phyloP scores from a whole-genome alignment of 257 asterid species.

The Lavandula angustifolia region DNA sequence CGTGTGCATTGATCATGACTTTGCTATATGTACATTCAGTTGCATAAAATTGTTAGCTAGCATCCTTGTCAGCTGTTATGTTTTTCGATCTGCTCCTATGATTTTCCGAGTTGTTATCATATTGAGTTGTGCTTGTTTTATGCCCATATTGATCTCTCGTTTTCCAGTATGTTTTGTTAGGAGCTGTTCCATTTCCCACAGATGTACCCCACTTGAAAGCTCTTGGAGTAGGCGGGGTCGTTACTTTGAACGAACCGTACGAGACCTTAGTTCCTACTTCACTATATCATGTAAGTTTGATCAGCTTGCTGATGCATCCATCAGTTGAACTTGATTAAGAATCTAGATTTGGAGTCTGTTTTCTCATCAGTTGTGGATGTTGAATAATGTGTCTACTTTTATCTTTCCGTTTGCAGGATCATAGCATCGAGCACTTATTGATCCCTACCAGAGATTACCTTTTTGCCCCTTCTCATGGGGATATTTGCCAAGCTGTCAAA shows the following conservation, averaged over 20 bases:
- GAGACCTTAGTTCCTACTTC: slow-evolving; percentile 86
- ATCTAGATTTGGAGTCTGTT: neutral
- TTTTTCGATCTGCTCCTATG: neutral
- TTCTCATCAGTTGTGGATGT: slow-evolving; percentile 7
- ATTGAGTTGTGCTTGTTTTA: slow-evolving; percentile 10
- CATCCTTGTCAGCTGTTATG: neutral
- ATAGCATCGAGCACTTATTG: slow-evolving; percentile 74
- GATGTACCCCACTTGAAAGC: slow-evolving; percentile 84
- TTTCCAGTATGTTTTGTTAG: slow-evolving; percentile 72
- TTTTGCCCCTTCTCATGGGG: slow-evolving; percentile 77
- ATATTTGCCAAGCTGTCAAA: slow-evolving; percentile 79
- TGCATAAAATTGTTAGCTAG: neutral
- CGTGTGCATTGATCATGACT: neutral
- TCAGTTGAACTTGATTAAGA: neutral
- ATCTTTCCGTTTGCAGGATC: slow-evolving; percentile 50
- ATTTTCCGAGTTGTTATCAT: too few species aligned
- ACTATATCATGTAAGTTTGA: slow-evolving; percentile 59
- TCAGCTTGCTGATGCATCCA: neutral
- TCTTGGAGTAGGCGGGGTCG: slow-evolving; percentile 86
- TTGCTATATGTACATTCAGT: slow-evolving; percentile 3
- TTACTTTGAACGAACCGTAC: slow-evolving; percentile 84
- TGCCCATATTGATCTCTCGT: slow-evolving; percentile 6
- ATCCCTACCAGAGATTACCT: slow-evolving; percentile 96
- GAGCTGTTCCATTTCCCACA: slow-evolving; percentile 97
- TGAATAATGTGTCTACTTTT: slow-evolving; percentile 18